Percentiles rank a stretch among this genome's conserved stretches.
Conservation (phyloP, 352 stramenopile species). For the Poterioochromonas sp. region DNA sequence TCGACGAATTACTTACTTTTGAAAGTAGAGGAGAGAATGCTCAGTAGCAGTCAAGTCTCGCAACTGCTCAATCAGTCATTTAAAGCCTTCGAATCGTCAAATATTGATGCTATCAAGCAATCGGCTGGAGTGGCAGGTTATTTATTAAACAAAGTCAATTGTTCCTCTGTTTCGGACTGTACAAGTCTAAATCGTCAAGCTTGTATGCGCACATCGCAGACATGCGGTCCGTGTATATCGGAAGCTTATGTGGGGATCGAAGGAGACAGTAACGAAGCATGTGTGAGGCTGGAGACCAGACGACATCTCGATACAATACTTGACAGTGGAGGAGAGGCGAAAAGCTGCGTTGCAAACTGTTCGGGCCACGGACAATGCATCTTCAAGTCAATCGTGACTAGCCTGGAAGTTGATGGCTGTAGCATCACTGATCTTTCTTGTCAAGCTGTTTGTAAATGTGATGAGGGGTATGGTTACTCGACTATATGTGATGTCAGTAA, state of each 20-base stretch:
- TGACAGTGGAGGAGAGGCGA: not conserved
- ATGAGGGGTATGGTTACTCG: too few relatives aligned
- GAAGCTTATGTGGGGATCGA: not conserved
- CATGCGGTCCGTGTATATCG: constrained; percentile 21
- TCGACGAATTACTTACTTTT: too few relatives aligned
- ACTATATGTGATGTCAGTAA: too few relatives aligned
- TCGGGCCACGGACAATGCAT: not conserved
- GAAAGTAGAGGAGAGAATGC: too few relatives aligned
- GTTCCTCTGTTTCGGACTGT: not conserved
- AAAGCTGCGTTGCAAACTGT: not conserved
- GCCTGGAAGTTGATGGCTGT: too few relatives aligned
- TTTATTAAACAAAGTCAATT: constrained; percentile 19
- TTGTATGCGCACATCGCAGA: not conserved
- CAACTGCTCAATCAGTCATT: too few relatives aligned
- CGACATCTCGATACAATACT: not conserved
- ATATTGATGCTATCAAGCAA: not conserved
- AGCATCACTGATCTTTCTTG: too few relatives aligned
- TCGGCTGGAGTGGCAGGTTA: too few relatives aligned
- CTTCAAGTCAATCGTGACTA: not conserved
- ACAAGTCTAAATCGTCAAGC: not conserved
- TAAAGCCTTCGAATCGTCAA: too few relatives aligned
- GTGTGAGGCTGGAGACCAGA: not conserved
- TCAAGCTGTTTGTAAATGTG: too few relatives aligned
- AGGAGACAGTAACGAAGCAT: not conserved
- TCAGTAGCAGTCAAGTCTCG: too few relatives aligned